A percentile compares a stretch with the other conserved stretches of the same genome.
phyloP scores from a whole-genome alignment of 176 grass and related monocot genomes.

The Poa pratensis region DNA sequence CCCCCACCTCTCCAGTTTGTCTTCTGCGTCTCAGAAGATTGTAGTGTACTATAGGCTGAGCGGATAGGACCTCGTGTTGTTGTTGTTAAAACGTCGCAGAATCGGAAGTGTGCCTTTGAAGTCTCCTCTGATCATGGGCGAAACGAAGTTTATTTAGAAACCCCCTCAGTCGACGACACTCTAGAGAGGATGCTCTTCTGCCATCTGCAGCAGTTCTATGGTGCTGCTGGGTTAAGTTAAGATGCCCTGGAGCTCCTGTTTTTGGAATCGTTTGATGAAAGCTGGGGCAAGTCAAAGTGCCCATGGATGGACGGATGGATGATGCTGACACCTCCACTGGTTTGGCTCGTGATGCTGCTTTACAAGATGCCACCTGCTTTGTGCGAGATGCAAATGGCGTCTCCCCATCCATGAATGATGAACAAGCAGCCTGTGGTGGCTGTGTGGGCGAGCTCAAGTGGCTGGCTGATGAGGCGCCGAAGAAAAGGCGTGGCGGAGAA shows the following conservation, averaged over 20 bases:
- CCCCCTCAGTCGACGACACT: too few species aligned
- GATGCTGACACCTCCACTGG: constrained; percentile 32
- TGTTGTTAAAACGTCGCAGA: constrained; percentile 47
- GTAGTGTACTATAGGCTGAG: constrained; percentile 52
- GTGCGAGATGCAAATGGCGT: constrained; percentile 36
- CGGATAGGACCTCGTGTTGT: constrained; percentile 32
- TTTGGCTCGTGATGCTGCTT: constrained; percentile 46
- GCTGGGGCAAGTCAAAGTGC: constrained; percentile 18
- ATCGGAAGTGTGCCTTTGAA: constrained; percentile 39
- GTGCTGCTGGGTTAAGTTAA: constrained; percentile 2
- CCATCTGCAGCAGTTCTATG: not conserved
- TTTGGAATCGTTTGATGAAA: constrained; percentile 46
- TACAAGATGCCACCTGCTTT: constrained; percentile 50
- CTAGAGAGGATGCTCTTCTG: constrained; percentile 21
- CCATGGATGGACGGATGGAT: constrained; percentile 25
- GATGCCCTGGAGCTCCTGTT: not conserved
- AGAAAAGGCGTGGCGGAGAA: constrained; percentile 46
- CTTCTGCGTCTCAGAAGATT: constrained; percentile 43
- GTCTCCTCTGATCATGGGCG: constrained; percentile 22
- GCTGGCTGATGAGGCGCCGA: constrained; percentile 16
- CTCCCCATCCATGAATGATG: constrained; percentile 36
- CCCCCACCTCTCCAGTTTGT: constrained; percentile 13
- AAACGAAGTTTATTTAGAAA: constrained; percentile 16
- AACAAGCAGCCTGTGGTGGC: constrained; percentile 47
- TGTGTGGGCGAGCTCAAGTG: constrained; percentile 42